These are phyloP conservation scores for Coemansia sp. DNA, from an alignment of 192 early-diverging fungal genomes.

Conservation along the genomic window DNA sequence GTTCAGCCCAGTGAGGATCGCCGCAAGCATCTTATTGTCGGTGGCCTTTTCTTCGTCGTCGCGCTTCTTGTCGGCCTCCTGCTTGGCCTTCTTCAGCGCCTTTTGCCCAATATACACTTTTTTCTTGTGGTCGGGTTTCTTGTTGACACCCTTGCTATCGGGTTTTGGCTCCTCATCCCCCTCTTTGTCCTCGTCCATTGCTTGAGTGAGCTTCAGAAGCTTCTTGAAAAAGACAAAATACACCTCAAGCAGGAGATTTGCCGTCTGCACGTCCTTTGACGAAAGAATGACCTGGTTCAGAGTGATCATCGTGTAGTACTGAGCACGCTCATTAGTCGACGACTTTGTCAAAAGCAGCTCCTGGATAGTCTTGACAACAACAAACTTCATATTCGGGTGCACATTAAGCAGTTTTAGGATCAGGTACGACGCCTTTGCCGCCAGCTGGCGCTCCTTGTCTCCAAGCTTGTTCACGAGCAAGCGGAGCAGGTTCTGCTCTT, in stretches of 20 bases:
- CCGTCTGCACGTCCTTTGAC: conserved; percentile 68
- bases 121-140: conserved; percentile 28
- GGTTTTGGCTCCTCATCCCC: conserved; percentile 50
- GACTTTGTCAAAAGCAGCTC: conserved; percentile 76
- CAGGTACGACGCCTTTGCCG: conserved; percentile 79
- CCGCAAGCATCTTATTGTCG: conserved; percentile 81
- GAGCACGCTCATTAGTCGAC: conserved; percentile 72
- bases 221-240: conserved; percentile 91
- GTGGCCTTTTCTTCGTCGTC: conserved; percentile 50
- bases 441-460: conserved; percentile 83
- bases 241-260: conserved; percentile 82
- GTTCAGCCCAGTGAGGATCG: conserved; percentile 91
- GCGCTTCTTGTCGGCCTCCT: conserved; percentile 48
- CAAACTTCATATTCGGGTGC: conserved; percentile 85
- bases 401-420: conserved; percentile 71
- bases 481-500: conserved; percentile 91
- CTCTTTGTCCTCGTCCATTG: conserved; percentile 58
- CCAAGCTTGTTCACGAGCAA: conserved; percentile 95
- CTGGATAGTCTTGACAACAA: conserved; percentile 86
- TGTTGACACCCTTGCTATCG: conserved; percentile 25
- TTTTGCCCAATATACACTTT: conserved; percentile 53
- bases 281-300: conserved; percentile 90
- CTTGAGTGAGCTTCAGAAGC: conserved; percentile 63
- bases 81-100: conserved; percentile 52
- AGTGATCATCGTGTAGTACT: conserved; percentile 89